These are phyloP conservation scores for Mortierella sp. DNA, from an alignment of 371 early-diverging fungal genomes.

Conservation along the genomic window DNA sequence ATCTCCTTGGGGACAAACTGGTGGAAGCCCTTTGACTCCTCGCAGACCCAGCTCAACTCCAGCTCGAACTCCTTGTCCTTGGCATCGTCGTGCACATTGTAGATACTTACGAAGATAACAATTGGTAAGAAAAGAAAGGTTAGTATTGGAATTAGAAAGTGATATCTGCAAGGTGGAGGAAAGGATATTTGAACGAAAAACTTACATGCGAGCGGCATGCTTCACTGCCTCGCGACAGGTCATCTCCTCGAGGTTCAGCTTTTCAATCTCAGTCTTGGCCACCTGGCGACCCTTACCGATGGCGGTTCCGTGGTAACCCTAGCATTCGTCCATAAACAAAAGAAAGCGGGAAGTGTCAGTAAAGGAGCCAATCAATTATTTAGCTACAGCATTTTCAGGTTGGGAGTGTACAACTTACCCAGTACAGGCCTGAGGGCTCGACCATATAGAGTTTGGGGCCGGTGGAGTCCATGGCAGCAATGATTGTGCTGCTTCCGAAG, in stretches of 20 bases:
- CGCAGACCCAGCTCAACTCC: constrained; percentile 96
- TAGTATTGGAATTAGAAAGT: too few relatives aligned
- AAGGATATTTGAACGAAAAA: not conserved
- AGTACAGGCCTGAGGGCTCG: constrained; percentile 97
- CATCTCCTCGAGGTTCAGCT: constrained; percentile 89
- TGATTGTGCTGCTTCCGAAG: constrained; percentile 91
- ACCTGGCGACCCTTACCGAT: constrained; percentile 97
- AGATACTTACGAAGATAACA: constrained; percentile 70
- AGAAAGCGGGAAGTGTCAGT: not conserved
- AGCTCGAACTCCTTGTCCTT: constrained; percentile 99
- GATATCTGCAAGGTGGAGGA: not conserved
- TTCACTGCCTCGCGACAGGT: constrained; percentile 92
- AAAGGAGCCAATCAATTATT: not conserved
- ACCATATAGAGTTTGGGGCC: constrained; percentile 95
- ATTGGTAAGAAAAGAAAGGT: not conserved
- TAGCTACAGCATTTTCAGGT: too few relatives aligned
- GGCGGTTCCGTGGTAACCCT: constrained; percentile 94
- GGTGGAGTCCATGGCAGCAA: constrained; percentile 83
- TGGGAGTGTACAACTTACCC: constrained; percentile 67
- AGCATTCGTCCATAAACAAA: not conserved
- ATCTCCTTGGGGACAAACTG: constrained; percentile 91
- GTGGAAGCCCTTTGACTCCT: constrained; percentile 85
- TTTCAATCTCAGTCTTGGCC: constrained; percentile 98
- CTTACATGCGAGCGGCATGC: constrained; percentile 95
- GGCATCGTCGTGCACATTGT: constrained; percentile 95